Percentiles rank a stretch among this genome's conserved stretches.
Conservation (phyloP, 2,329 filamentous ascomycete genomes). For the Cytospora piceae region DNA sequence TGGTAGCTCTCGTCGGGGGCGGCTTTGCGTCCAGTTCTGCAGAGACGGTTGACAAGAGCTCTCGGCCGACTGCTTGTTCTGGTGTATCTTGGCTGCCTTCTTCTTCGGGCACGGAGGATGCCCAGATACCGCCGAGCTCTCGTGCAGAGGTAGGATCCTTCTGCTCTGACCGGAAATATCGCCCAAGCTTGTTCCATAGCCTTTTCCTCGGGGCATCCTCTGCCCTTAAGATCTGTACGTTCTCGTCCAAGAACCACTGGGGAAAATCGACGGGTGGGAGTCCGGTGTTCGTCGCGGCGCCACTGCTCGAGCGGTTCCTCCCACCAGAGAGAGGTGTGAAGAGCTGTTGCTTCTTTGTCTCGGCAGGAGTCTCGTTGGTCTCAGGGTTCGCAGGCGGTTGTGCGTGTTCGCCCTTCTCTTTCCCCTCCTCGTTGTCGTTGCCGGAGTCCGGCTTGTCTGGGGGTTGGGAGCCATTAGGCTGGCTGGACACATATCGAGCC, state of each 20-base stretch:
- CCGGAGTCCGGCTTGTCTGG: constrained; percentile 24
- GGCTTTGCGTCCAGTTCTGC: constrained; percentile 38
- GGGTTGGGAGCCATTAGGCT: constrained; percentile 16
- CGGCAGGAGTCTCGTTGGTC: constrained; percentile 18
- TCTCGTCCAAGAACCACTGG: constrained; percentile 57
- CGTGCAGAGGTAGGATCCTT: constrained; percentile 14
- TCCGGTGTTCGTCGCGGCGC: constrained; percentile 13
- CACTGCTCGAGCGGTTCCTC: constrained; percentile 18
- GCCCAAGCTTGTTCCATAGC: constrained; percentile 27
- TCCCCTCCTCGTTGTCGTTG: constrained; percentile 20
- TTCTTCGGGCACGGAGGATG: constrained; percentile 24
- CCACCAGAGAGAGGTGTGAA: constrained; percentile 17
- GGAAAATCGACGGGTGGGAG: constrained; percentile 60
- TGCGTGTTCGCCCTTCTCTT: constrained; percentile 25
- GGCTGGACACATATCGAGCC: constrained; percentile 22
- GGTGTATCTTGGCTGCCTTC: constrained; percentile 30
- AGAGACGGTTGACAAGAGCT: constrained; percentile 40
- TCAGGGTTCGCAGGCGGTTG: constrained; percentile 24
- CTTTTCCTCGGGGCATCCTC: constrained; percentile 32
- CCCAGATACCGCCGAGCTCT: constrained; percentile 22
- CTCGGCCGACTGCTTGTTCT: constrained; percentile 34
- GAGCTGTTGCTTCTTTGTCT: constrained; percentile 22
- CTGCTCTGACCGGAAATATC: constrained; percentile 1
- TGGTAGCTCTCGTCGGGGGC: constrained; percentile 31
- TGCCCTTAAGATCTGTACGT: constrained; percentile 48